Conservation (phyloP, 805 yeast species). For the Myxozyma udenii region DNA sequence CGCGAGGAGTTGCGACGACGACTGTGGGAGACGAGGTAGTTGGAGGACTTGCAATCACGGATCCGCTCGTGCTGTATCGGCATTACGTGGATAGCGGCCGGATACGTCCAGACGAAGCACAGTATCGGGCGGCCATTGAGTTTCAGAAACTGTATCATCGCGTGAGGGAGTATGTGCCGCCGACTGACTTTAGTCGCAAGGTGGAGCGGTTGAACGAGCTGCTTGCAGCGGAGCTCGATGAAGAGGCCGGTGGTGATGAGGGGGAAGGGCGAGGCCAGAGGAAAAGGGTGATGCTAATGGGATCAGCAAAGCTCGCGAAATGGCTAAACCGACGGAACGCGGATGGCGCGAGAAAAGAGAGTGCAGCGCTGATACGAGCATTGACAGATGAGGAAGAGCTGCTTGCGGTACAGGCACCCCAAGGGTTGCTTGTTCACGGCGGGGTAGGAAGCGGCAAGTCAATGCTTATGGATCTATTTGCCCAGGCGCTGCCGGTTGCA, state of each 20-base stretch:
- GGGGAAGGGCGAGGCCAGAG: background rate
- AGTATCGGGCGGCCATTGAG: slow-evolving; percentile 59
- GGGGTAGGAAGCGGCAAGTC: slow-evolving; percentile 67
- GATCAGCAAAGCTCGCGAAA: background rate
- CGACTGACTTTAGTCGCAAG: slow-evolving; percentile 46
- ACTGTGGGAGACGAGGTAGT: too few relatives aligned
- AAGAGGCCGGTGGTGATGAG: background rate
- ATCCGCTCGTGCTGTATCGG: slow-evolving; percentile 59
- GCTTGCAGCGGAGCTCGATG: slow-evolving; percentile 30
- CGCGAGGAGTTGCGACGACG: too few relatives aligned
- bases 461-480: slow-evolving; percentile 70
- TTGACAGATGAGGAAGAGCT: slow-evolving; percentile 63
- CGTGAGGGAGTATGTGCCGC: slow-evolving; percentile 58
- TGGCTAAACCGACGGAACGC: background rate
- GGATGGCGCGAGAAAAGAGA: slow-evolving; percentile 2
- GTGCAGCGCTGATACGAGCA: slow-evolving; percentile 46
- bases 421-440: slow-evolving; percentile 55
- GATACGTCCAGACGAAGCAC: slow-evolving; percentile 55
- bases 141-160: slow-evolving; percentile 59
- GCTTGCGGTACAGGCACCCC: slow-evolving; percentile 54
- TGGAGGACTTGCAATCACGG: slow-evolving; percentile 53
- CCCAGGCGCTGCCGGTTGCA: slow-evolving; percentile 58
- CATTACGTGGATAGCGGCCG: slow-evolving; percentile 52
- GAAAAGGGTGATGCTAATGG: background rate
- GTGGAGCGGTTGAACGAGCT: slow-evolving; percentile 38